phyloP scores from a whole-genome alignment of 1,284 basidiomycete genomes.

The Cystobasidium pallidum region DNA sequence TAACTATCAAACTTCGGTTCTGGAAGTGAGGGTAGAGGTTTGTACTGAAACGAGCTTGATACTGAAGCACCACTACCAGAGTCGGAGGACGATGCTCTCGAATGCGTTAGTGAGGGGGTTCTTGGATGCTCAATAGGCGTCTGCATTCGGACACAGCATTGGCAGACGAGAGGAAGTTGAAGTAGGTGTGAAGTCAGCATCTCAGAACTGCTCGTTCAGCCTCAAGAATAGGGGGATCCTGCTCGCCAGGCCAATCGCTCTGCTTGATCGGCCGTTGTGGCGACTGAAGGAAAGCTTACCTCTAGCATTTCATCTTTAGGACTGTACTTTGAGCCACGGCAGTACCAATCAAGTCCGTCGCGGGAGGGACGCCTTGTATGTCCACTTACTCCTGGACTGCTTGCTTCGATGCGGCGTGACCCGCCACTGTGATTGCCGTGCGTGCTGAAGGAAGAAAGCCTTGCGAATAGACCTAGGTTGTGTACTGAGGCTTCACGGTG shows the following conservation, averaged over 20 bases:
- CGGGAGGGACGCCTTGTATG: slow-evolving; percentile 13
- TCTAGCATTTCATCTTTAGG: slow-evolving; percentile 11
- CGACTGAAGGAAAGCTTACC: slow-evolving; percentile 16
- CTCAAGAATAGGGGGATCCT: slow-evolving; percentile 5
- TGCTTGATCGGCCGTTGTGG: slow-evolving; percentile 12
- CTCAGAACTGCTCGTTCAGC: neutral
- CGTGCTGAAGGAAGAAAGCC: slow-evolving; percentile 22
- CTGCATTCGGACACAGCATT: neutral
- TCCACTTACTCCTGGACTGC: neutral
- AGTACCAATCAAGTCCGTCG: slow-evolving; percentile 37
- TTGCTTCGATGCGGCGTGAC: slow-evolving; percentile 23
- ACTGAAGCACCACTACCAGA: slow-evolving; percentile 28
- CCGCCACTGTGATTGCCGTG: slow-evolving; percentile 28
- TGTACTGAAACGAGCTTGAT: slow-evolving; percentile 12
- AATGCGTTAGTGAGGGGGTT: slow-evolving; percentile 40
- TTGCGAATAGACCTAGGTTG: slow-evolving; percentile 11
- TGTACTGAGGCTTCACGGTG: neutral
- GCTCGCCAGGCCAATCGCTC: neutral
- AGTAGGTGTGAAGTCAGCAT: neutral
- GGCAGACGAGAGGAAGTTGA: neutral
- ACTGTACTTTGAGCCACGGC: slow-evolving; percentile 15
- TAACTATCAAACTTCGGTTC: slow-evolving; percentile 2
- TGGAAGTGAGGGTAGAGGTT: slow-evolving; percentile 35
- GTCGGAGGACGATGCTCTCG: slow-evolving; percentile 40
- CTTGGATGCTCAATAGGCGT: slow-evolving; percentile 1